These are phyloP conservation scores for Anethum foeniculum DNA, from an alignment of 140 eudicot genomes.

Conservation along the genomic window DNA sequence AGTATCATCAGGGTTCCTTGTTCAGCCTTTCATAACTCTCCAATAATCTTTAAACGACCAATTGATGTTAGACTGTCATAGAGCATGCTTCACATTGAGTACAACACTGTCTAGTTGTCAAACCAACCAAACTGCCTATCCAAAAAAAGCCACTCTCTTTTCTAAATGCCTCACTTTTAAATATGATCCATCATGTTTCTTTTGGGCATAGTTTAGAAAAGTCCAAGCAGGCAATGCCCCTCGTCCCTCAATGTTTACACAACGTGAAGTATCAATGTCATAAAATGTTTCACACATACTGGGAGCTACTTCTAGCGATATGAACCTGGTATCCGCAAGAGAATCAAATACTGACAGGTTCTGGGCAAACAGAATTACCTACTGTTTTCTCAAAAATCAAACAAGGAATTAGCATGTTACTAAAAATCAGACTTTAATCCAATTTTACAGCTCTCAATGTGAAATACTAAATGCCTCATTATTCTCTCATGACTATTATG, in stretches of 20 bases:
- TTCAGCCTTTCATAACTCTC: not conserved
- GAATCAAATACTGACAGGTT: not conserved
- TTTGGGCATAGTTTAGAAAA: not conserved
- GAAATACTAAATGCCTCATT: not conserved
- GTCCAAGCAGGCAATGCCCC: not conserved
- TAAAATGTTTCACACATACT: too few relatives aligned
- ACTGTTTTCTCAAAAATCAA: not conserved
- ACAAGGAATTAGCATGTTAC: not conserved
- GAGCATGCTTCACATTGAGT: not conserved
- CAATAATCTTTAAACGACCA: too few relatives aligned
- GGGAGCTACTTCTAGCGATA: not conserved
- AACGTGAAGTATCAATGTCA: too few relatives aligned
- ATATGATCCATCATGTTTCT: not conserved
- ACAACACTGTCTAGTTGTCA: not conserved
- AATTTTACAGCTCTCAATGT: not conserved
- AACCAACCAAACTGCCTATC: not conserved
- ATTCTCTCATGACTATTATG: not conserved
- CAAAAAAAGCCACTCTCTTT: not conserved
- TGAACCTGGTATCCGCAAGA: not conserved
- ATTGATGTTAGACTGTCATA: not conserved
- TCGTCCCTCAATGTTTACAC: not conserved
- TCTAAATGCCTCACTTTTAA: not conserved
- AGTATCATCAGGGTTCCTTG: not conserved
- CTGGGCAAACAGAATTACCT: not conserved
- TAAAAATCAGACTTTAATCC: not conserved